These are phyloP conservation scores for Kurtzmaniella cleridarum DNA, from an alignment of 805 yeast genomes.

Conservation along the genomic window DNA sequence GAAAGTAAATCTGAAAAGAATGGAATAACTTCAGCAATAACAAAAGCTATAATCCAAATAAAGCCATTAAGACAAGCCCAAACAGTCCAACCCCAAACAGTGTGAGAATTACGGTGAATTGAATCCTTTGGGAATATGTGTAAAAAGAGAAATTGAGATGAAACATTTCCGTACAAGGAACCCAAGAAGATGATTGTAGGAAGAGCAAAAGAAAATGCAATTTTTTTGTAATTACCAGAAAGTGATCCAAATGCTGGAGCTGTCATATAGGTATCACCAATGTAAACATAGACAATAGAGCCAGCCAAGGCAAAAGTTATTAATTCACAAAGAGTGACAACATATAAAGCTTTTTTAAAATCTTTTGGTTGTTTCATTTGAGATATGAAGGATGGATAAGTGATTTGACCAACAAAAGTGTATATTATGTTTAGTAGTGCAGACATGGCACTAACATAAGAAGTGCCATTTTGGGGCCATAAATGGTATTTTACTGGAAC, in stretches of 20 bases:
- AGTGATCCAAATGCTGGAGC: slow-evolving; percentile 60
- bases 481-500: slow-evolving; percentile 39
- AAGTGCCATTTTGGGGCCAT: slow-evolving; percentile 50
- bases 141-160: slow-evolving; percentile 48
- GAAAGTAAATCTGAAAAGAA: slow-evolving; percentile 54
- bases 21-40: slow-evolving; percentile 63
- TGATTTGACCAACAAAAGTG: slow-evolving; percentile 61
- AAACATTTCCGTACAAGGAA: slow-evolving; percentile 48
- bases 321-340: slow-evolving; percentile 48
- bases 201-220: slow-evolving; percentile 55
- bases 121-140: slow-evolving; percentile 39
- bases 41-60: slow-evolving; percentile 49
- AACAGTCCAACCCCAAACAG: slow-evolving; percentile 46
- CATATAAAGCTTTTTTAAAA: slow-evolving; percentile 49
- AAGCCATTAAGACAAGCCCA: slow-evolving; percentile 42
- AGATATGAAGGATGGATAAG: slow-evolving; percentile 56
- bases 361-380: slow-evolving; percentile 56
- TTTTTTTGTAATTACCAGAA: slow-evolving; percentile 40
- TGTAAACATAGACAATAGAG: slow-evolving; percentile 53
- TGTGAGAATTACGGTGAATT: slow-evolving; percentile 42
- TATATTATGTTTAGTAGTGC: slow-evolving; percentile 57
- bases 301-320: slow-evolving; percentile 50
- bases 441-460: slow-evolving; percentile 48
- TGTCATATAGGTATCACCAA: slow-evolving; percentile 48
- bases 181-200: slow-evolving; percentile 57